phyloP scores from a whole-genome alignment of 192 early-diverging fungal species.

The Podila verticillata region DNA sequence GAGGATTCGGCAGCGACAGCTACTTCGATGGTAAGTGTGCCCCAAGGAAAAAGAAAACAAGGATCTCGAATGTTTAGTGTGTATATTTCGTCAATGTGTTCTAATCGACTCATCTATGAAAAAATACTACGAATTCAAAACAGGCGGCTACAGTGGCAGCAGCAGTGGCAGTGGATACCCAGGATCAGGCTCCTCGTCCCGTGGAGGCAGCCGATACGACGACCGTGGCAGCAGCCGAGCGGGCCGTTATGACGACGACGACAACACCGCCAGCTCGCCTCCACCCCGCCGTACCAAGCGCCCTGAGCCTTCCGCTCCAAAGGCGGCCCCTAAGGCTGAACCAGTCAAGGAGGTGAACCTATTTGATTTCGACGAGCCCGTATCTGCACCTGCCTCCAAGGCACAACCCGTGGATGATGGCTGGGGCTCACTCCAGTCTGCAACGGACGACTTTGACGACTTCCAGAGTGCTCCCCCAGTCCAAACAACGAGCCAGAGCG shows the following conservation, averaged over 20 bases:
- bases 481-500: slow-evolving; percentile 21
- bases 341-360: slow-evolving; percentile 65
- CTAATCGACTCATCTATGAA: neutral
- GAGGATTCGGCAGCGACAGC: slow-evolving; percentile 75
- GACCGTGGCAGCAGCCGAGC: slow-evolving; percentile 45
- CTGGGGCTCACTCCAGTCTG: slow-evolving; percentile 23
- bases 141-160: slow-evolving; percentile 25
- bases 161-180: slow-evolving; percentile 19
- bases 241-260: slow-evolving; percentile 49
- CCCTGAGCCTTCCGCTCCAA: slow-evolving; percentile 31
- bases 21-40: slow-evolving; percentile 31
- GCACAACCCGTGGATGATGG: slow-evolving; percentile 23
- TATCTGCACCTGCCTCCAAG: slow-evolving; percentile 23
- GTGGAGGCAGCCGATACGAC: slow-evolving; percentile 28
- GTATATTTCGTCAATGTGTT: neutral
- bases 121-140: too few species aligned
- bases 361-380: slow-evolving; percentile 73
- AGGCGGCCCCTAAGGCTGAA: slow-evolving; percentile 29
- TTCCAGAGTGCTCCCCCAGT: slow-evolving; percentile 68
- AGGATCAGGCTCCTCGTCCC: slow-evolving; percentile 26
- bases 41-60: neutral
- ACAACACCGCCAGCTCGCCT: slow-evolving; percentile 23
- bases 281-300: slow-evolving; percentile 40
- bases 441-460: slow-evolving; percentile 71
- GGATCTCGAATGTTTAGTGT: too few species aligned